phyloP scores from a whole-genome alignment of 2,329 filamentous ascomycete genomes.

The Gyromitra esculenta region DNA sequence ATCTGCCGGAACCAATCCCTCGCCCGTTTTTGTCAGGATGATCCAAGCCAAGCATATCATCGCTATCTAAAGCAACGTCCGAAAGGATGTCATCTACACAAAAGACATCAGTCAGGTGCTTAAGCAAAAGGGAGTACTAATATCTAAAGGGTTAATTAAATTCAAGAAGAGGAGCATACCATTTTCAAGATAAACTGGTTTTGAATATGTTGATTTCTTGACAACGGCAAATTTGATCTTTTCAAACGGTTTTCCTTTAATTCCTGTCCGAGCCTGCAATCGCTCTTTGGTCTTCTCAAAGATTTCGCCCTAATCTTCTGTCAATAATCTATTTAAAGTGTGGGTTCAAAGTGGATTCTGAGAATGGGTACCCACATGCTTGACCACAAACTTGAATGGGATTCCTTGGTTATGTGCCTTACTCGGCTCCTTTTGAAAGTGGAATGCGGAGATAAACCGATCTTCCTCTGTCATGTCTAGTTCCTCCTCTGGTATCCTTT shows the following conservation, averaged over 20 bases:
- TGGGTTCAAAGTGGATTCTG: not conserved
- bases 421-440: constrained; percentile 88
- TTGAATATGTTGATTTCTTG: constrained; percentile 74
- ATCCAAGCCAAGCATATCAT: constrained; percentile 73
- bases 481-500: constrained; percentile 79
- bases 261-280: constrained; percentile 88
- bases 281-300: constrained; percentile 94
- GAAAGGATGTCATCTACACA: constrained; percentile 69
- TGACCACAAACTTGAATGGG: constrained; percentile 88
- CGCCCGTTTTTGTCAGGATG: constrained; percentile 69
- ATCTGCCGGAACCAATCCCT: constrained; percentile 55
- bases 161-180: constrained; percentile 68
- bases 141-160: not conserved
- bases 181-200: constrained; percentile 84
- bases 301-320: constrained; percentile 71
- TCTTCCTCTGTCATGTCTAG: constrained; percentile 70
- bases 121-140: not conserved
- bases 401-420: constrained; percentile 77
- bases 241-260: constrained; percentile 98
- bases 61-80: constrained; percentile 66
- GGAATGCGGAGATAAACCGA: constrained; percentile 80
- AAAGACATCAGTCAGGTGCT: constrained; percentile 47
- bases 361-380: constrained; percentile 70
- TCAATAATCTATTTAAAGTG: constrained; percentile 55
- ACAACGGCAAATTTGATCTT: constrained; percentile 97